These are phyloP conservation scores for Alternaria infectoria DNA, from an alignment of 2,329 filamentous ascomycete genomes.

Conservation along the genomic window DNA sequence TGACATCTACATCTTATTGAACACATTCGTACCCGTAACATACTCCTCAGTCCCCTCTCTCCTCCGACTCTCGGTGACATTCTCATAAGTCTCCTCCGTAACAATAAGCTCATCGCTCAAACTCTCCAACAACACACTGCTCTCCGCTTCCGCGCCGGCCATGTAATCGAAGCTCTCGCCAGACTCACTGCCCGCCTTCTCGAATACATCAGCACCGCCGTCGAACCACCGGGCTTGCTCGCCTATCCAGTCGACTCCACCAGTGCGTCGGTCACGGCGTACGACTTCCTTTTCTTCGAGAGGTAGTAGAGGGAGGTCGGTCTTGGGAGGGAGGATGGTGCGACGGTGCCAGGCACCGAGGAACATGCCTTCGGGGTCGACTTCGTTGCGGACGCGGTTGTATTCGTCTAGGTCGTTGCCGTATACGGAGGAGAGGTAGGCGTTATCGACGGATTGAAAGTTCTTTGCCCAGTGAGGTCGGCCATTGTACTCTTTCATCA, in stretches of 20 bases:
- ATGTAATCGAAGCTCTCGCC: slow-evolving; percentile 55
- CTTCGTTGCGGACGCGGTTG: slow-evolving; percentile 70
- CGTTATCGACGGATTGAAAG: slow-evolving; percentile 66
- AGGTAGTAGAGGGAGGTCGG: slow-evolving; percentile 39
- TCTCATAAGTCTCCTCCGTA: slow-evolving; percentile 6
- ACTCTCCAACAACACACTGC: slow-evolving; percentile 40
- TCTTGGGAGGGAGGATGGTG: slow-evolving; percentile 42
- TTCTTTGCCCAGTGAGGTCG: slow-evolving; percentile 95
- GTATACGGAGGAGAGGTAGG: slow-evolving; percentile 72
- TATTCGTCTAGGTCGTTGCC: slow-evolving; percentile 71
- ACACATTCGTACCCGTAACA: slow-evolving; percentile 29
- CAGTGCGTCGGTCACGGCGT: slow-evolving; percentile 32
- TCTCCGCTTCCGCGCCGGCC: slow-evolving; percentile 53
- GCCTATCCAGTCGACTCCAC: slow-evolving; percentile 49
- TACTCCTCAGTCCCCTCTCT: slow-evolving; percentile 26
- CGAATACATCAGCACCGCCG: slow-evolving; percentile 39
- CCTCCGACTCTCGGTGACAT: slow-evolving; percentile 19
- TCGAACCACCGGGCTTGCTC: slow-evolving; percentile 48
- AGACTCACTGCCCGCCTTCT: slow-evolving; percentile 36
- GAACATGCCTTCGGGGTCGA: slow-evolving; percentile 85
- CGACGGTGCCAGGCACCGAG: slow-evolving; percentile 87
- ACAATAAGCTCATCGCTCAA: slow-evolving; percentile 10
- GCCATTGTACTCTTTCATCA: slow-evolving; percentile 85
- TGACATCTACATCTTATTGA: slow-evolving; percentile 39
- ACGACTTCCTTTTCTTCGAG: slow-evolving; percentile 54